Conservation (phyloP, 148 eudicot species). For the Drosera capensis region DNA sequence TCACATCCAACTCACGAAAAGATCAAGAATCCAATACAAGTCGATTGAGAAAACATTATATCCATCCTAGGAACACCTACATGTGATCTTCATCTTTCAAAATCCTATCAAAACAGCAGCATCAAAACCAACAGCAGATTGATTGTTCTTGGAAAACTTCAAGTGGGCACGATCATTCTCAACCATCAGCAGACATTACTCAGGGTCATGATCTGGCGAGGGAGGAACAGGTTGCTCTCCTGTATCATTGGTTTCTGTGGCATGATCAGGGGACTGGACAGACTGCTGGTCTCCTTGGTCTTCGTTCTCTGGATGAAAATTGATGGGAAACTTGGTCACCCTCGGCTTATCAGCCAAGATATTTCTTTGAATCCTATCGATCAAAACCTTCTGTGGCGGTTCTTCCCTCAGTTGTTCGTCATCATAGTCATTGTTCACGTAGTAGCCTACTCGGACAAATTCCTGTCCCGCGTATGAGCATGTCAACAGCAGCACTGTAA, state of each 20-base stretch:
- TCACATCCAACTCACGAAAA: too few species aligned
- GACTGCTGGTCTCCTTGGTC: constrained; percentile 54
- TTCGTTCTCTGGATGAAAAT: constrained; percentile 62
- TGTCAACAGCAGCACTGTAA: constrained; percentile 67
- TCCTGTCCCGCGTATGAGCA: constrained; percentile 92
- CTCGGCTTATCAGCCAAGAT: constrained; percentile 82
- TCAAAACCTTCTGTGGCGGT: constrained; percentile 74
- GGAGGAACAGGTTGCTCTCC: constrained; percentile 16
- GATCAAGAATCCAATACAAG: too few species aligned
- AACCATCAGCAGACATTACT: too few species aligned
- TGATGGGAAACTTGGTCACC: constrained; percentile 86
- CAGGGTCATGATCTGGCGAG: neutral
- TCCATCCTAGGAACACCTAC: too few species aligned
- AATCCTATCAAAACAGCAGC: too few species aligned
- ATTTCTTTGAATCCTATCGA: constrained; percentile 68
- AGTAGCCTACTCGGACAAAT: constrained; percentile 81
- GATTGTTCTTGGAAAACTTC: too few species aligned
- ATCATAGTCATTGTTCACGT: constrained; percentile 86
- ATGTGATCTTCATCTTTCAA: too few species aligned
- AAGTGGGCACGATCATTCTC: too few species aligned
- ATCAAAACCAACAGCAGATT: too few species aligned
- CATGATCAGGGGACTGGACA: constrained; percentile 22
- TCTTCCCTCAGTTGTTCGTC: constrained; percentile 72
- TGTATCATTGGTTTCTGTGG: constrained; percentile 17
- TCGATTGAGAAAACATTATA: too few species aligned